These are phyloP conservation scores for Polygonum maritimum DNA, from an alignment of 148 eudicot genomes.

Conservation along the genomic window DNA sequence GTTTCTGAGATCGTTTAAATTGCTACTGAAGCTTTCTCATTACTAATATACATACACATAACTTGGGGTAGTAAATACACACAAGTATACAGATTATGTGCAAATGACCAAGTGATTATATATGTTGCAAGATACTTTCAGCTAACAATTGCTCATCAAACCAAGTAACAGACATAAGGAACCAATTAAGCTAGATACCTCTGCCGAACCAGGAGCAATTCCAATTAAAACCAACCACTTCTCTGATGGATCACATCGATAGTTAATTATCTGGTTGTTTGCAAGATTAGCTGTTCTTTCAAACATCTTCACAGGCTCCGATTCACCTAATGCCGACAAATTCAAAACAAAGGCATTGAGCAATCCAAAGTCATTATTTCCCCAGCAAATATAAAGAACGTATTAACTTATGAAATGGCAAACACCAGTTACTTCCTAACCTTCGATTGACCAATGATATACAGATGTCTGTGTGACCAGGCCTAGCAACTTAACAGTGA, in stretches of 20 bases:
- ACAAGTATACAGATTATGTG: not conserved
- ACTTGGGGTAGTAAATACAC: not conserved
- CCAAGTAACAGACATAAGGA: not conserved
- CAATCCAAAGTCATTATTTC: not conserved
- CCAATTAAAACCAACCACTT: conserved; percentile 97
- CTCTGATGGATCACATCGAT: conserved; percentile 80
- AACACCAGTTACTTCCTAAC: conserved; percentile 15
- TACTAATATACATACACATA: not conserved
- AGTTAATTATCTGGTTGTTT: conserved; percentile 87
- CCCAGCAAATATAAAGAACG: not conserved
- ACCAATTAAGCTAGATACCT: conserved; percentile 30
- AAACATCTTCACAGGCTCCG: conserved; percentile 86
- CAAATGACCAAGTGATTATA: not conserved
- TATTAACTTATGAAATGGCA: not conserved
- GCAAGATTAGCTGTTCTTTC: conserved; percentile 84
- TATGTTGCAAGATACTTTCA: not conserved
- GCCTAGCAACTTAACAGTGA: conserved; percentile 78
- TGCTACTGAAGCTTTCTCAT: not conserved
- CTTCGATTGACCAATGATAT: conserved; percentile 94
- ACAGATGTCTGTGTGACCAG: conserved; percentile 84
- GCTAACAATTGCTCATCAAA: not conserved
- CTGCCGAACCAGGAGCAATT: conserved; percentile 88
- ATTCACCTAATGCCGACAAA: conserved; percentile 45
- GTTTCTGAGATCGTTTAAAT: not conserved
- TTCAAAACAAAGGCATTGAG: not conserved